These are phyloP conservation scores for Quercus robur DNA, from an alignment of 306 rosid genomes.

Conservation along the genomic window DNA sequence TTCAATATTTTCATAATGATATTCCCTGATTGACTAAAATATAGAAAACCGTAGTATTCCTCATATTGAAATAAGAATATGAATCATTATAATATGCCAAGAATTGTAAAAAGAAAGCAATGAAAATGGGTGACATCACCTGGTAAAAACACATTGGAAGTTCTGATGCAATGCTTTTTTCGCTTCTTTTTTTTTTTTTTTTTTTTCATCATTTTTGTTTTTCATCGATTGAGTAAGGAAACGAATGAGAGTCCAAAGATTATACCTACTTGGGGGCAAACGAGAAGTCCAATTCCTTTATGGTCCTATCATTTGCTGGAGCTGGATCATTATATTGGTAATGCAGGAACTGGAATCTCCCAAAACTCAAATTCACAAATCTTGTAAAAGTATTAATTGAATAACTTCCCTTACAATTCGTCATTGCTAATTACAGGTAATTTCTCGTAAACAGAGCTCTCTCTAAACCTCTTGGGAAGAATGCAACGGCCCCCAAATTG, in stretches of 20 bases:
- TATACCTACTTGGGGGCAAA: too few relatives aligned
- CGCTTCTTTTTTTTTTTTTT: neutral
- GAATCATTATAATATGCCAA: neutral
- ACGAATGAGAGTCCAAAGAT: too few relatives aligned
- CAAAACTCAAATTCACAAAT: conserved; percentile 6
- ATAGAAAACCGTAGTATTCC: neutral
- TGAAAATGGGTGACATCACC: neutral
- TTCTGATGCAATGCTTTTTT: neutral
- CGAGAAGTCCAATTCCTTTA: too few relatives aligned
- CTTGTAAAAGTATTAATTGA: neutral
- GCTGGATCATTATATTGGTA: too few relatives aligned
- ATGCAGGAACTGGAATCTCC: neutral
- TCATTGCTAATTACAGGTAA: conserved; percentile 72
- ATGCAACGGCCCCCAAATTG: conserved; percentile 70
- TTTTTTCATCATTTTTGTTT: too few relatives aligned
- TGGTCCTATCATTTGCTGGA: too few relatives aligned
- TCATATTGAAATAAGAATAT: neutral
- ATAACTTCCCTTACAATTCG: conserved; percentile 43
- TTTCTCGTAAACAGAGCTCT: conserved; percentile 54
- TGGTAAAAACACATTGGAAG: neutral
- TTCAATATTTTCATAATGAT: too few relatives aligned
- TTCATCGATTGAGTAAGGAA: too few relatives aligned
- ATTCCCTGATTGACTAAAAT: neutral
- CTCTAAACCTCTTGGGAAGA: conserved; percentile 60
- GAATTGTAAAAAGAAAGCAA: neutral